Conservation (phyloP, 768 basidiomycete genomes). For the Boletus rex-veris region DNA sequence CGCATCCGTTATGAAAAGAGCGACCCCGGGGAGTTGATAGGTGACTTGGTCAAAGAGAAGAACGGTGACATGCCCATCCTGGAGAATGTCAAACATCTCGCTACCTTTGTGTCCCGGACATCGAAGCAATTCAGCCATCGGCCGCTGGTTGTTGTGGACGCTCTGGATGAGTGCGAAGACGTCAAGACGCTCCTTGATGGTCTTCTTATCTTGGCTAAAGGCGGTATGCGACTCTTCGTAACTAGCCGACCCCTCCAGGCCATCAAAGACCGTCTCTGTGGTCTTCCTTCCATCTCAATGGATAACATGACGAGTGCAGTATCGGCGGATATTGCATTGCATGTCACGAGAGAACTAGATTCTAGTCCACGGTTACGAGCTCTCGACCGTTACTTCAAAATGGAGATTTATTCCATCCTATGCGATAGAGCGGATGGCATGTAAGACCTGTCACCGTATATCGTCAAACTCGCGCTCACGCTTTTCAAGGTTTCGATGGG, state of each 20-base stretch:
- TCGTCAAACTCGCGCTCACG: not conserved
- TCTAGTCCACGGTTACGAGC: conserved; percentile 5
- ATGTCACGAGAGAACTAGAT: conserved; percentile 11
- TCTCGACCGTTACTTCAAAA: conserved; percentile 5
- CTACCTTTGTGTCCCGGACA: too few species aligned
- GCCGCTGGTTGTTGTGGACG: conserved; percentile 9
- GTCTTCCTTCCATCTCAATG: conserved; percentile 8
- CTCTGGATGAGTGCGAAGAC: conserved; percentile 18
- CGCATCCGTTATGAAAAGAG: too few species aligned
- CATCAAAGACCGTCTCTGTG: conserved; percentile 7
- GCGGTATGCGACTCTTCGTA: conserved; percentile 10
- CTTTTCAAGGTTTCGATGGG: too few species aligned
- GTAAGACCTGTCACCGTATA: not conserved
- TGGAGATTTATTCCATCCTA: conserved; percentile 4
- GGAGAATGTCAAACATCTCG: too few species aligned
- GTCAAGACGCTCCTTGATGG: not conserved
- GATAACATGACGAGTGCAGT: not conserved
- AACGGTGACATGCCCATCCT: too few species aligned
- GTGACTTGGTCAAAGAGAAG: too few species aligned
- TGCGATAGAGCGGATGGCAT: conserved; percentile 18
- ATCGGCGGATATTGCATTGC: conserved; percentile 10
- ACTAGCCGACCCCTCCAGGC: conserved; percentile 15
- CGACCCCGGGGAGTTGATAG: too few species aligned
- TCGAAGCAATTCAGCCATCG: too few species aligned
- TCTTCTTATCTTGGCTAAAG: too few species aligned